phyloP scores from a whole-genome alignment of 148 eudicot species.

The Simmondsia chinensis region DNA sequence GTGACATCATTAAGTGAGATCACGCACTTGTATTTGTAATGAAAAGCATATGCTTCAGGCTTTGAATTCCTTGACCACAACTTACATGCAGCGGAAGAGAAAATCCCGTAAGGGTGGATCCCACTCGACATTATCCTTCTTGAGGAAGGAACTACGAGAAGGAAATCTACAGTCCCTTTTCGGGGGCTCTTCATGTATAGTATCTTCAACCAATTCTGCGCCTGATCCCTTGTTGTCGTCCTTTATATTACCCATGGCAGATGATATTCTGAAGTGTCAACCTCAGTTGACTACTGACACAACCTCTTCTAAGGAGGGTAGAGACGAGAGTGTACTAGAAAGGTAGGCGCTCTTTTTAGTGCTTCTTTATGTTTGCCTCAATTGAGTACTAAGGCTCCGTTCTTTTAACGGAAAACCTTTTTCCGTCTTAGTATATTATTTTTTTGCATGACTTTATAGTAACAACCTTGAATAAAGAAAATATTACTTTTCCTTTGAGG shows the following conservation, averaged over 20 bases:
- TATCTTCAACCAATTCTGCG: conserved; percentile 47
- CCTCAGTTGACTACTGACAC: conserved; percentile 46
- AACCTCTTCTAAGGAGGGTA: conserved; percentile 34
- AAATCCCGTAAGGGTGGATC: conserved; percentile 68
- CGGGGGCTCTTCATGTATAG: conserved; percentile 61
- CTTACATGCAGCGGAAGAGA: conserved; percentile 92
- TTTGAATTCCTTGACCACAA: conserved; percentile 69
- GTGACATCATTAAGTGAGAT: no score
- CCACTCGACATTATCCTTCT: conserved; percentile 65
- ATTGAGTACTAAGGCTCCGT: no score
- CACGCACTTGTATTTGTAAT: no score
- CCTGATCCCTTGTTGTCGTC: conserved; percentile 94
- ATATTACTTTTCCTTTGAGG: no score
- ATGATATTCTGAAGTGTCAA: conserved; percentile 49
- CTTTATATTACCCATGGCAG: conserved; percentile 79
- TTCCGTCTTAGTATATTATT: no score
- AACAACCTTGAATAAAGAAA: no score
- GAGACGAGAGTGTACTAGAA: conserved; percentile 33
- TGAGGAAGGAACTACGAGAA: conserved; percentile 86
- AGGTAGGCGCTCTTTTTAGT: conserved; percentile 39
- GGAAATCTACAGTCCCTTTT: conserved; percentile 74
- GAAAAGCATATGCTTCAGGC: no score
- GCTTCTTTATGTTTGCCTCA: not conserved
- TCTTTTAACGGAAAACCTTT: no score
- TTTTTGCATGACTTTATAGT: no score